Conservation (phyloP, 306 rosid genomes). For the Trichosanthes cucumerina region DNA sequence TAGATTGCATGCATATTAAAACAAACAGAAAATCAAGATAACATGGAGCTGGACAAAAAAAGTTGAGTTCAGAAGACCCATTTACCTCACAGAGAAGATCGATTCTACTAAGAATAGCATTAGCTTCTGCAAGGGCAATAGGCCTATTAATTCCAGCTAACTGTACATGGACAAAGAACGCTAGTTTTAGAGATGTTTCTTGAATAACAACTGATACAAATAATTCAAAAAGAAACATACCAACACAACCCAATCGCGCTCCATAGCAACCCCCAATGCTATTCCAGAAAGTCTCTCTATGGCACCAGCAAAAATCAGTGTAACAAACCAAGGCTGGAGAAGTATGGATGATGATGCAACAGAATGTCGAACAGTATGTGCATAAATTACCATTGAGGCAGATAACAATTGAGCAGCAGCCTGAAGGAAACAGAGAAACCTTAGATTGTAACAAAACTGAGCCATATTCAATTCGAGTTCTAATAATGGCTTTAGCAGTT, state of each 20-base stretch:
- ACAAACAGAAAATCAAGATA: conserved; percentile 5
- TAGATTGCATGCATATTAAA: conserved; percentile 10
- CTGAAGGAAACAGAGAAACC: conserved; percentile 32
- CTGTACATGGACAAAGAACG: conserved; percentile 32
- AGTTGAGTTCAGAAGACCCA: conserved; percentile 4
- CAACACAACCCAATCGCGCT: conserved; percentile 98
- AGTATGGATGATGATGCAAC: conserved; percentile 46
- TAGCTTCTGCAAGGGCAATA: conserved; percentile 84
- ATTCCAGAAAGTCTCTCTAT: conserved; percentile 77
- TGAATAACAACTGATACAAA: neutral
- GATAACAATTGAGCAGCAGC: conserved; percentile 80
- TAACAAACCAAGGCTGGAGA: conserved; percentile 72
- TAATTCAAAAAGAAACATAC: conserved; percentile 26
- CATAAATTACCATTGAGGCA: conserved; percentile 64
- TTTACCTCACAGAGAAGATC: conserved; percentile 91
- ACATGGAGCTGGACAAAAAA: neutral
- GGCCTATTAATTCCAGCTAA: conserved; percentile 92
- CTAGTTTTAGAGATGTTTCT: neutral
- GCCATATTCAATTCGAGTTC: neutral
- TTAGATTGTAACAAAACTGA: neutral
- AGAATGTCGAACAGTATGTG: conserved; percentile 46
- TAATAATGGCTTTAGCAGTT: neutral
- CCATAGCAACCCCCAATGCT: conserved; percentile 85
- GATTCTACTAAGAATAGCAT: conserved; percentile 80
- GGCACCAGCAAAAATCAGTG: conserved; percentile 69